Base-by-base conservation (phyloP, 495 filamentous ascomycete species). In the Gamarada debralockiae region DNA sequence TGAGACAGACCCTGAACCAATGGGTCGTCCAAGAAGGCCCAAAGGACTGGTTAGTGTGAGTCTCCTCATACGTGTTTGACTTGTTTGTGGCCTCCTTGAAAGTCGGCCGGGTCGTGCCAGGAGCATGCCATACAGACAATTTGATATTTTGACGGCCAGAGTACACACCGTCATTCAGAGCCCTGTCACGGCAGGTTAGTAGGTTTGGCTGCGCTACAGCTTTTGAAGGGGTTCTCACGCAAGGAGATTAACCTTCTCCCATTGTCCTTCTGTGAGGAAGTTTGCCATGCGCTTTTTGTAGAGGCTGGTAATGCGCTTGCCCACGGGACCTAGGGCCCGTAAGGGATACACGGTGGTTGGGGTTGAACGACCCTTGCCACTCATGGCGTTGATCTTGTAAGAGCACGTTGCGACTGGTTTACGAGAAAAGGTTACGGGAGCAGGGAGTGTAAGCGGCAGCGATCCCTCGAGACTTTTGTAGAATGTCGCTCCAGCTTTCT, bases 211-310 rank as follows among this genome's bases (percentile, higher is more conserved):
- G 57, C 23, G 52, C 40, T 36, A 15, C 3, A 48, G n/a, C 2
- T 54, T 29, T 36, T 42, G 15, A 27, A 40, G 21, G 12, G 3
- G 22, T 31, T 18, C 22, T 55, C 20, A 82, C 69, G 83, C 76
- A 29, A 82, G 71, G n/a, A 96, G 77, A 52, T 89, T 90, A 55
- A 85, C 77, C 23, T 81, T 74, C 14, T 81, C 75, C 72, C 91
- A 97, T 68, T 95, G 89, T 50, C 92, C 92, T 14, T 64, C 66
- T 13, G 77, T 73, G 36, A 85, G 87, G 71, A 97, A 95, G 64
- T 90, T 84, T n/a, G 72, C 73, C 56, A 97, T 77, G 38, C 92
- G 84, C 59, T 90, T 84, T 52, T 81, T 84, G 75, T 95, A 95
- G 65, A 96, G 90, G 62, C 76, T 75, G 61, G 81, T 78, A 61